Evolutionary conservation across 2,329 filamentous ascomycete genomes (phyloP).

Genomic region (Macroventuria anomochaeta): DNA sequence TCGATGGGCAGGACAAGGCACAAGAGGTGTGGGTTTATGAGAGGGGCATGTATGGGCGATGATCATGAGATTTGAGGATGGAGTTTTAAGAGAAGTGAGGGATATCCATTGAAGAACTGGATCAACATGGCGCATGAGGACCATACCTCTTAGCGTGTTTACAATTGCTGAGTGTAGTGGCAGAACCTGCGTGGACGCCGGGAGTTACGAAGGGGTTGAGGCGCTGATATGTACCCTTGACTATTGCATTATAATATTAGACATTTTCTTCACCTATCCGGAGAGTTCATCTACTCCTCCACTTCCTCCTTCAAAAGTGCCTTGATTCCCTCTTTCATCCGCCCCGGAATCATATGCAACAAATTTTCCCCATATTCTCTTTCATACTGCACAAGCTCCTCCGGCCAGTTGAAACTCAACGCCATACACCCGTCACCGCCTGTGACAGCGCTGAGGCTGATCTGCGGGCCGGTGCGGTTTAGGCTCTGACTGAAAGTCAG

Average conservation of each 20-base stretch:
- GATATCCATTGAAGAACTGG: too few relatives aligned
- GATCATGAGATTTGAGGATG: not conserved
- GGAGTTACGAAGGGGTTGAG: too few relatives aligned
- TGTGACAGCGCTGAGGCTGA: conserved; percentile 52
- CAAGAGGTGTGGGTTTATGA: conserved; percentile 28
- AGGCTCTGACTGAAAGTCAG: conserved; percentile 56
- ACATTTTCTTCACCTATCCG: not conserved
- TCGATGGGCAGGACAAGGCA: not conserved
- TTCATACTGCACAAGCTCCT: conserved; percentile 42
- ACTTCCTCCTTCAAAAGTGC: not conserved
- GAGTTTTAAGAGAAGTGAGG: too few relatives aligned
- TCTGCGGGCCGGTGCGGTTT: conserved; percentile 47
- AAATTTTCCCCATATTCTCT: conserved; percentile 25
- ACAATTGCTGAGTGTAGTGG: too few relatives aligned
- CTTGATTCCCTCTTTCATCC: not conserved
- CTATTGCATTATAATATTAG: not conserved
- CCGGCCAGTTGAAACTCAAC: conserved; percentile 52
- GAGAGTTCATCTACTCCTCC: too few relatives aligned
- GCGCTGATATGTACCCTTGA: too few relatives aligned
- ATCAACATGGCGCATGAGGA: too few relatives aligned
- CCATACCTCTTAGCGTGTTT: too few relatives aligned
- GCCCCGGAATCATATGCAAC: conserved; percentile 7
- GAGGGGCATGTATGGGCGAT: conserved; percentile 12
- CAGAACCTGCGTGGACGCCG: too few relatives aligned
- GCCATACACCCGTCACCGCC: conserved; percentile 54